These are phyloP conservation scores for Dryas alaskensis DNA, from an alignment of 306 rosid species.

Conservation along the genomic window DNA sequence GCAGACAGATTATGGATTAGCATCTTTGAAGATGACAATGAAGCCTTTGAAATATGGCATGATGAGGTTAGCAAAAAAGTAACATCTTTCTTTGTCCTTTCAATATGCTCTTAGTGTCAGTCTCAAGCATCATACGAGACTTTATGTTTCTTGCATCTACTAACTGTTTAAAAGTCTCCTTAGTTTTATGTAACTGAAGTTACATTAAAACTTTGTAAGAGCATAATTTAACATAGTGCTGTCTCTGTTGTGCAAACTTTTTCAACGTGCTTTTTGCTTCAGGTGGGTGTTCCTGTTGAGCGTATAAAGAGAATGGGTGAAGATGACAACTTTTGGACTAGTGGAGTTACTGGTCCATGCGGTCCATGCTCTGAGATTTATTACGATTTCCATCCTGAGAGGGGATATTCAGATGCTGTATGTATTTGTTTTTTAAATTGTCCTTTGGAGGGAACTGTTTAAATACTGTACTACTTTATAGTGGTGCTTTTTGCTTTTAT, in stretches of 20 bases:
- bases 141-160: background rate
- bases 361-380: constrained; percentile 97
- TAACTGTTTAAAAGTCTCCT: background rate
- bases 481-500: background rate
- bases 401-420: constrained; percentile 63
- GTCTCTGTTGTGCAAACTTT: constrained; percentile 2
- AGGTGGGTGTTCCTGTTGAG: constrained; percentile 80
- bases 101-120: background rate
- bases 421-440: constrained; percentile 17
- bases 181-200: background rate
- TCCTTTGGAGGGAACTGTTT: constrained; percentile 11
- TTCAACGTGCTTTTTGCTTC: constrained; percentile 27
- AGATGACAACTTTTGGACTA: constrained; percentile 94
- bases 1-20: constrained; percentile 79
- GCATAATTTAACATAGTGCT: background rate
- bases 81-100: constrained; percentile 12
- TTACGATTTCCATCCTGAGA: constrained; percentile 88
- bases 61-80: constrained; percentile 47
- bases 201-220: background rate
- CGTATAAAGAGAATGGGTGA: constrained; percentile 88
- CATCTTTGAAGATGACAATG: constrained; percentile 75
- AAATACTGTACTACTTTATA: constrained; percentile 23
- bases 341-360: constrained; percentile 92
- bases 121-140: background rate
- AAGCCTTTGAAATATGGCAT: constrained; percentile 76